Percentiles rank a stretch among this genome's conserved stretches.
Conservation (phyloP, 2,329 filamentous ascomycete species). For the Dactylella cylindrospora region DNA sequence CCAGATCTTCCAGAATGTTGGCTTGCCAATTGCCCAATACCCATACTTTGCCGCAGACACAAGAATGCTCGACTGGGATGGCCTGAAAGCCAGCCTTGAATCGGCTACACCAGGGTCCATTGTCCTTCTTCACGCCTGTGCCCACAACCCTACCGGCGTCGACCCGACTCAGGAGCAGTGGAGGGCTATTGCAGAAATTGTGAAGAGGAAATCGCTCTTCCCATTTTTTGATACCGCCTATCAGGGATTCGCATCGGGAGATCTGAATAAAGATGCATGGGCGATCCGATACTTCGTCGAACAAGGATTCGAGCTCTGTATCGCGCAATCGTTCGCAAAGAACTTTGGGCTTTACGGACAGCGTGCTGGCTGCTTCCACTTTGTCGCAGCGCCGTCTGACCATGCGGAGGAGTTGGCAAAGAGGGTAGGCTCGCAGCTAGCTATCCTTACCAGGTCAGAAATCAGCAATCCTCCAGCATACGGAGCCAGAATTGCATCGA, state of each 20-base stretch:
- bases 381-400: constrained; percentile 69
- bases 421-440: constrained; percentile 94
- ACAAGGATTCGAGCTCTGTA: constrained; percentile 82
- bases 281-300: constrained; percentile 90
- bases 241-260: constrained; percentile 92
- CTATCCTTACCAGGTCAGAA: constrained; percentile 92
- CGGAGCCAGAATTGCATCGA: constrained; percentile 87
- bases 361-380: constrained; percentile 93
- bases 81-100: constrained; percentile 87
- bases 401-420: constrained; percentile 76
- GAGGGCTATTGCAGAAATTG: constrained; percentile 81
- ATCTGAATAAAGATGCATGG: constrained; percentile 90
- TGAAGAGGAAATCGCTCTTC: constrained; percentile 85
- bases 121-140: constrained; percentile 93
- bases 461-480: constrained; percentile 99
- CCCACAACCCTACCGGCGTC: constrained; percentile 96
- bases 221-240: constrained; percentile 99
- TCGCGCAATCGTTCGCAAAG: constrained; percentile 96
- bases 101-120: constrained; percentile 81
- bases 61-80: constrained; percentile 95
- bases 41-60: constrained; percentile 99
- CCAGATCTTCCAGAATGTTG: constrained; percentile 91
- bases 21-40: constrained; percentile 90
- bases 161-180: constrained; percentile 91
- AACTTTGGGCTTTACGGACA: constrained; percentile 84